A percentile compares a stretch with the other conserved stretches of the same genome.
phyloP scores from a whole-genome alignment of 208 protist genomes.

The Trypanosoma conorhini region DNA sequence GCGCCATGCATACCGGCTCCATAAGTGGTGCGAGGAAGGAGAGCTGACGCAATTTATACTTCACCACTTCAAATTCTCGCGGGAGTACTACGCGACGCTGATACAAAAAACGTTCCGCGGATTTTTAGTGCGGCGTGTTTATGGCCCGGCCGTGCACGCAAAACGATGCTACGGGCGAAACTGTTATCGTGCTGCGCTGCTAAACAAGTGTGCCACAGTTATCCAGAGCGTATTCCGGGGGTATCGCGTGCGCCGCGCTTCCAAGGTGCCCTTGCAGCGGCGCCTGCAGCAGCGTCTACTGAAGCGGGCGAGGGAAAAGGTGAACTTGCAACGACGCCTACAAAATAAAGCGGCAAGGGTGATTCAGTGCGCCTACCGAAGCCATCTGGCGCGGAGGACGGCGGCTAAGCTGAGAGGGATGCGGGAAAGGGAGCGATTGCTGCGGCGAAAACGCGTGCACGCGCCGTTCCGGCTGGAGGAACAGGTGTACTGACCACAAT shows the following conservation, averaged over 20 bases:
- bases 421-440: slow-evolving; percentile 22
- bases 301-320: slow-evolving; percentile 5
- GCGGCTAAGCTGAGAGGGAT: background rate
- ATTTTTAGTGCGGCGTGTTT: slow-evolving; percentile 52
- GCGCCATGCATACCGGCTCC: slow-evolving; percentile 48
- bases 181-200: slow-evolving; percentile 46
- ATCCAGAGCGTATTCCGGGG: slow-evolving; percentile 70
- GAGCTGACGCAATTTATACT: slow-evolving; percentile 44
- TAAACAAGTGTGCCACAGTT: slow-evolving; percentile 42
- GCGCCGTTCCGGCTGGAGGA: slow-evolving; percentile 28
- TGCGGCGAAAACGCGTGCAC: slow-evolving; percentile 20
- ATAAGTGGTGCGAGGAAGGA: slow-evolving; percentile 39
- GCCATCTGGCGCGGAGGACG: slow-evolving; percentile 12
- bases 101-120: slow-evolving; percentile 79
- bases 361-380: slow-evolving; percentile 35
- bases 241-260: slow-evolving; percentile 27
- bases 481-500: slow-evolving; percentile 28
- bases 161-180: slow-evolving; percentile 70
- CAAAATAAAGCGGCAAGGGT: slow-evolving; percentile 15
- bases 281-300: slow-evolving; percentile 3
- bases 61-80: slow-evolving; percentile 62
- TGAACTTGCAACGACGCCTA: background rate
- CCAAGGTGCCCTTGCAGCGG: slow-evolving; percentile 1
- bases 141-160: slow-evolving; percentile 50
- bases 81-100: slow-evolving; percentile 70